Evolutionary conservation across 345 rosid genomes (phyloP).

Genomic region (Kernera saxatilis): DNA sequence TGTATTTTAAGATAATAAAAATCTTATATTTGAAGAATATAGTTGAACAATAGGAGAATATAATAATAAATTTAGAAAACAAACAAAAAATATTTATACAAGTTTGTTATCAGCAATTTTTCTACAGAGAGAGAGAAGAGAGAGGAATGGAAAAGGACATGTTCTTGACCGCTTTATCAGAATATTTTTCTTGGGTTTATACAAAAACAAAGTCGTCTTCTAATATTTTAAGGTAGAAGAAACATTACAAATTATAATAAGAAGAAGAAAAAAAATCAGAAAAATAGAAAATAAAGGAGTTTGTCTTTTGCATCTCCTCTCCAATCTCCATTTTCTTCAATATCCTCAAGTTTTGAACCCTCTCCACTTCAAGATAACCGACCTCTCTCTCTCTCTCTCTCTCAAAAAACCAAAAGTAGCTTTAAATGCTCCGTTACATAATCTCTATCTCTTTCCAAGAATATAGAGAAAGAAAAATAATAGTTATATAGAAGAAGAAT

Average conservation of each 20-base stretch:
- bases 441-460: conserved; percentile 36
- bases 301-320: conserved; percentile 38
- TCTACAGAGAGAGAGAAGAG: conserved; percentile 25
- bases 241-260: not conserved
- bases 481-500: conserved; percentile 18
- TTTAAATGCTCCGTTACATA: conserved; percentile 37
- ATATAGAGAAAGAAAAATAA: conserved; percentile 30
- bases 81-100: conserved; percentile 26
- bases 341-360: conserved; percentile 13
- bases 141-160: conserved; percentile 33
- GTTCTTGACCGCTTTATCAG: conserved; percentile 48
- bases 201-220: conserved; percentile 28
- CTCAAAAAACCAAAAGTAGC: conserved; percentile 18
- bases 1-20: not conserved
- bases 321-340: conserved; percentile 31
- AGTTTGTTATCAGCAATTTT: conserved; percentile 28
- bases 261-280: not conserved
- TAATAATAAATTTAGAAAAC: conserved; percentile 1
- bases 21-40: not conserved
- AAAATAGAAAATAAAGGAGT: conserved; percentile 20
- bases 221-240: conserved; percentile 25
- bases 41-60: conserved; percentile 4
- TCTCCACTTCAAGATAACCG: conserved; percentile 36
- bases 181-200: conserved; percentile 28
- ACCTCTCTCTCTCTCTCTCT: conserved; percentile 13